phyloP scores from a whole-genome alignment of 768 basidiomycete genomes.

The Phaffia australis region DNA sequence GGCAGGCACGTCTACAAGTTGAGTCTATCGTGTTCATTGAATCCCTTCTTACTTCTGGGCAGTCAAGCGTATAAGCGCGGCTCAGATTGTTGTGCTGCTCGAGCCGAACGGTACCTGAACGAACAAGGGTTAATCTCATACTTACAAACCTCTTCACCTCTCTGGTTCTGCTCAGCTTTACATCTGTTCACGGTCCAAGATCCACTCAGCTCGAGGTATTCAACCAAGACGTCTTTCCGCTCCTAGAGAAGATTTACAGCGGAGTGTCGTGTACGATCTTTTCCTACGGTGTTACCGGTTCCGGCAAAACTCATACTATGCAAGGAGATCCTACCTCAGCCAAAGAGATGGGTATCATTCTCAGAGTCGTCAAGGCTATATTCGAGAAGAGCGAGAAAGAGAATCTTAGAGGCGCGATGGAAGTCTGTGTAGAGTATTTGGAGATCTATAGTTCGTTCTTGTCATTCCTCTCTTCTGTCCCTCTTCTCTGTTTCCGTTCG shows the following conservation, averaged over 20 bases:
- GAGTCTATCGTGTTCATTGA: not conserved
- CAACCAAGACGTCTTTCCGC: slow-evolving; percentile 58
- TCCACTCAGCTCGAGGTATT: slow-evolving; percentile 68
- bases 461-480: slow-evolving; percentile 33
- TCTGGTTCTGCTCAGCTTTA: slow-evolving; percentile 1
- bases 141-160: not conserved
- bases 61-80: no score
- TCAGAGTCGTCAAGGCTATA: slow-evolving; percentile 58
- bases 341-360: slow-evolving; percentile 70
- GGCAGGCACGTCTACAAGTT: slow-evolving; percentile 18
- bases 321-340: slow-evolving; percentile 51
- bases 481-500: slow-evolving; percentile 29
- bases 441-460: slow-evolving; percentile 42
- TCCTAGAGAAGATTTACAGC: slow-evolving; percentile 64
- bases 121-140: slow-evolving; percentile 2
- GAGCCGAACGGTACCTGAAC: not conserved
- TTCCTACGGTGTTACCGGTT: slow-evolving; percentile 39
- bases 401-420: slow-evolving; percentile 27
- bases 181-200: slow-evolving; percentile 8
- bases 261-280: slow-evolving; percentile 52
- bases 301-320: slow-evolving; percentile 55
- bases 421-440: slow-evolving; percentile 47
- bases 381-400: slow-evolving; percentile 16
- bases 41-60: no score
- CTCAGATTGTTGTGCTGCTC: not conserved